Conservation (phyloP, 2,329 filamentous ascomycete species). For the Rugonectria rugulosa region DNA sequence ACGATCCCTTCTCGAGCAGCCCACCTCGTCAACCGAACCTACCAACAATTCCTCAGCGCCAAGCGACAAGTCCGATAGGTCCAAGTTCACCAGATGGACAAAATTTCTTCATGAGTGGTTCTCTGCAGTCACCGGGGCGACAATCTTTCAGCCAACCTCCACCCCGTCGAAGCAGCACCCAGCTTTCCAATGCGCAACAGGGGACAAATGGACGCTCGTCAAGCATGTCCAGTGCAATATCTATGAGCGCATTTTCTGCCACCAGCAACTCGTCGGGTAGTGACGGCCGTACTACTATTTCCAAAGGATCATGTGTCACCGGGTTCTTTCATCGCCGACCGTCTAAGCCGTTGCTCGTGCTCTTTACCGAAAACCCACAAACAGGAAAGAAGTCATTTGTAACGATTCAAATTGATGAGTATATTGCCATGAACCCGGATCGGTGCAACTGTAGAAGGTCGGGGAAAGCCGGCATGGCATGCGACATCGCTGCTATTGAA, state of each 20-base stretch:
- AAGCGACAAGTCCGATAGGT: slow-evolving; percentile 18
- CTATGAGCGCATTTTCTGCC: slow-evolving; percentile 21
- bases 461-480: slow-evolving; percentile 33
- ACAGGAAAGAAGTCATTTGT: slow-evolving; percentile 39
- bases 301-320: slow-evolving; percentile 37
- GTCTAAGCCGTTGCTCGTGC: slow-evolving; percentile 44
- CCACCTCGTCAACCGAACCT: slow-evolving; percentile 26
- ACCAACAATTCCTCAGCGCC: slow-evolving; percentile 31
- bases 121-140: slow-evolving; percentile 19
- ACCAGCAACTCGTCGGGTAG: slow-evolving; percentile 39
- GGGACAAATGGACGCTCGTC: slow-evolving; percentile 25
- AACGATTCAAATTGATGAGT: slow-evolving; percentile 42
- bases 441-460: slow-evolving; percentile 45
- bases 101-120: slow-evolving; percentile 13
- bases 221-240: slow-evolving; percentile 31
- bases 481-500: slow-evolving; percentile 38
- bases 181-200: slow-evolving; percentile 14
- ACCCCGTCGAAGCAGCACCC: slow-evolving; percentile 24
- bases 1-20: slow-evolving; percentile 8
- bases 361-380: slow-evolving; percentile 40
- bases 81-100: slow-evolving; percentile 26
- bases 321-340: slow-evolving; percentile 43
- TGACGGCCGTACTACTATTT: slow-evolving; percentile 32
- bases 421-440: slow-evolving; percentile 44
- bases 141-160: slow-evolving; percentile 30